Evolutionary conservation across 129 eudicot species (phyloP).

Genomic region (Flaveria linearis): DNA sequence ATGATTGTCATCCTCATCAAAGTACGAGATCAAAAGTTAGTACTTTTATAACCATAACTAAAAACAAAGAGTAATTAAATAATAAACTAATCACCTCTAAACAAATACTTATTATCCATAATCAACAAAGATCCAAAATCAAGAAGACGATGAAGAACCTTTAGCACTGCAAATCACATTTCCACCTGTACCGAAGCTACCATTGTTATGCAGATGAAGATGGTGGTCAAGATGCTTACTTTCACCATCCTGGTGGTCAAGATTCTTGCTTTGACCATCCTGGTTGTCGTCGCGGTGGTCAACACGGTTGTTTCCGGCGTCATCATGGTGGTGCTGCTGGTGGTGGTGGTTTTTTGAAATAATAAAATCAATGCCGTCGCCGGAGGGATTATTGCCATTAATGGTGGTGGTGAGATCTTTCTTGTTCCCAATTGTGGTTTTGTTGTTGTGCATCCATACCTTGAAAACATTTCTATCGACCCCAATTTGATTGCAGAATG

Average conservation of each 20-base stretch:
- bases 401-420: slow-evolving; percentile 17
- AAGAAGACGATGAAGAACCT: slow-evolving; percentile 71
- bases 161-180: slow-evolving; percentile 41
- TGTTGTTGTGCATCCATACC: slow-evolving; percentile 90
- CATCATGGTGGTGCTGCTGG: no score
- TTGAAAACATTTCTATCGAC: slow-evolving; percentile 63
- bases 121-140: slow-evolving; percentile 20
- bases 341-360: slow-evolving; percentile 16
- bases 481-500: slow-evolving; percentile 56
- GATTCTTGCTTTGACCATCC: no score
- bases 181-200: slow-evolving; percentile 25
- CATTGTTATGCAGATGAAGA: neutral
- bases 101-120: slow-evolving; percentile 8
- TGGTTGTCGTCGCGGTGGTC: no score
- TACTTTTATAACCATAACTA: neutral
- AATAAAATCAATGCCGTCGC: slow-evolving; percentile 21
- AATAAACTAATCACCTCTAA: neutral
- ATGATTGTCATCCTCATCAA: slow-evolving; percentile 32
- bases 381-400: neutral
- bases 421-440: slow-evolving; percentile 47
- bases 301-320: no score
- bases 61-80: slow-evolving; percentile 20
- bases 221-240: no score
- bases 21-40: slow-evolving; percentile 24
- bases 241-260: no score